Percentiles rank a stretch among this genome's conserved stretches.
Evolutionary conservation across 192 early-diverging fungal species (phyloP).

Genomic region (Coemansia sp.): DNA sequence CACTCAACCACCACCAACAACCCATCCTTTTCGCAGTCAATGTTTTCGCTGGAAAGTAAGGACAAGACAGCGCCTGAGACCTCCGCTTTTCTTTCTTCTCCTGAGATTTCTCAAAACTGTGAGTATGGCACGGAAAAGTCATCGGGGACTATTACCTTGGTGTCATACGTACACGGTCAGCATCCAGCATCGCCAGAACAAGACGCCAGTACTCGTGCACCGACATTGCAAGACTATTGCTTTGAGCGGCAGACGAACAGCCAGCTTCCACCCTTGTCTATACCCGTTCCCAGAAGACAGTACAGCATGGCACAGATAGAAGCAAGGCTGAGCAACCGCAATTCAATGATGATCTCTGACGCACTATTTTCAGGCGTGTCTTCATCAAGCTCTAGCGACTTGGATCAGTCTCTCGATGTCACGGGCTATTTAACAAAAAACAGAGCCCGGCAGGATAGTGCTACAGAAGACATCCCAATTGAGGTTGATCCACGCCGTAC

Average conservation of each 20-base stretch:
- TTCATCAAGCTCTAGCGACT: neutral
- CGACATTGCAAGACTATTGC: neutral
- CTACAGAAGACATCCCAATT: constrained; percentile 12
- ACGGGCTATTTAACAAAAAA: neutral
- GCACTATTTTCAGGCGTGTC: constrained; percentile 21
- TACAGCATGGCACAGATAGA: constrained; percentile 45
- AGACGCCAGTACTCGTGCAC: neutral
- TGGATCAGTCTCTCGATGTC: neutral
- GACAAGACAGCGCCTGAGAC: constrained; percentile 38
- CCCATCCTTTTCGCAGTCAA: constrained; percentile 27
- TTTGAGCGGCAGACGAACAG: neutral
- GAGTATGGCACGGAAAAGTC: constrained; percentile 23
- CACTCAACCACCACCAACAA: constrained; percentile 12
- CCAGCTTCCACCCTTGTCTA: neutral
- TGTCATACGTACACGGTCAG: constrained; percentile 8
- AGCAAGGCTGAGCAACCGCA: constrained; percentile 26
- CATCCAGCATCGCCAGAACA: neutral
- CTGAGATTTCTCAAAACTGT: constrained; percentile 13
- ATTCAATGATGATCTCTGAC: constrained; percentile 45
- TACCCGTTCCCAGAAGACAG: constrained; percentile 23
- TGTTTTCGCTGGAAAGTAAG: constrained; percentile 36
- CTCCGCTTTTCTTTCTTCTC: constrained; percentile 32
- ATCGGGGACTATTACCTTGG: constrained; percentile 16
- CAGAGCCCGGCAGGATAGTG: neutral
- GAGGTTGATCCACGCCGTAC: constrained; percentile 18